Percentiles rank a stretch among this genome's conserved stretches.
Evolutionary conservation across 257 asterid genomes (phyloP).

Genomic region (Nemophila menziesii): DNA sequence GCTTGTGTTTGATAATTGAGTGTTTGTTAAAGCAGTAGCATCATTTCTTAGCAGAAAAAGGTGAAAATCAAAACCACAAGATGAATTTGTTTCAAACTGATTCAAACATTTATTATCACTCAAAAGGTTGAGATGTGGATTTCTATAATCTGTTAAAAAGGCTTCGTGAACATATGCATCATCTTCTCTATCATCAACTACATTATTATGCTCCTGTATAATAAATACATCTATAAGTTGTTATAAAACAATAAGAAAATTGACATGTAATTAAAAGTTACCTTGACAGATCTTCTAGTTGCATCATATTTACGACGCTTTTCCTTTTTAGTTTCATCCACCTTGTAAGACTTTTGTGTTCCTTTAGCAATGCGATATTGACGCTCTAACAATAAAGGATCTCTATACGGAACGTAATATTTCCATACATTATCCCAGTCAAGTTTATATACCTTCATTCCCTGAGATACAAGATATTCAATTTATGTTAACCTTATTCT

Average conservation of each 20-base stretch:
- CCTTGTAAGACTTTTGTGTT: slow-evolving; percentile 84
- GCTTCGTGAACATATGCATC: slow-evolving; percentile 96
- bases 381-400: slow-evolving; percentile 88
- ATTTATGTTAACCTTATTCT: slow-evolving; percentile 4
- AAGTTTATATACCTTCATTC: slow-evolving; percentile 78
- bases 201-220: slow-evolving; percentile 56
- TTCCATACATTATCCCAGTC: slow-evolving; percentile 94
- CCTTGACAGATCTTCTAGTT: too few species aligned
- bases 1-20: slow-evolving; percentile 19
- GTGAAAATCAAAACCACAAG: slow-evolving; percentile 55
- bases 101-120: slow-evolving; percentile 52
- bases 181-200: slow-evolving; percentile 50
- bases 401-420: slow-evolving; percentile 80
- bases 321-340: slow-evolving; percentile 61
- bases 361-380: slow-evolving; percentile 94
- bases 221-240: neutral
- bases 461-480: slow-evolving; percentile 51
- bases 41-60: slow-evolving; percentile 71
- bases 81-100: slow-evolving; percentile 31
- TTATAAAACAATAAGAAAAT: too few species aligned
- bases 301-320: slow-evolving; percentile 53
- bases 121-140: slow-evolving; percentile 57
- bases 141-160: slow-evolving; percentile 90
- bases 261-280: too few species aligned
- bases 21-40: slow-evolving; percentile 11